Base-by-base conservation (phyloP, 495 filamentous ascomycete genomes). In the Xylaria cubensis region DNA sequence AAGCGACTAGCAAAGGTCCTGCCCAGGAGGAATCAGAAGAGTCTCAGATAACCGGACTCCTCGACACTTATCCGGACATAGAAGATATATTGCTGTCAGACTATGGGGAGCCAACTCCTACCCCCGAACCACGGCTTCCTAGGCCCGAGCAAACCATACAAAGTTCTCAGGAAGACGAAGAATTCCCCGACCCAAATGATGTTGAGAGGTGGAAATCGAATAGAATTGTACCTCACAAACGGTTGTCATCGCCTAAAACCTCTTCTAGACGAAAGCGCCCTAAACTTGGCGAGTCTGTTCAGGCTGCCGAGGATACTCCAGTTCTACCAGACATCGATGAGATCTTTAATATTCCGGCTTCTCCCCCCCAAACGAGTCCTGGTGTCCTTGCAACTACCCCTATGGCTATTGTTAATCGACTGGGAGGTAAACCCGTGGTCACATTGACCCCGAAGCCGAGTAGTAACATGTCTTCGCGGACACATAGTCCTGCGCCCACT, bases 161-260 rank as follows among this genome's bases (percentile, higher is more conserved):
- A 42, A 77, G 74, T 36, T 78, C 76, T 12, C 78, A 78, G 58
- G 64, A 70, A 36, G 75, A 78, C 36, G 76, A 78, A 6, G 77
- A 78, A 66, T 72, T 79, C 39, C 77, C 77, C 7, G 77, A 79
- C 36, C 76, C 74, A 19, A 76, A 76, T 19, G 77, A 79, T 50
- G 17, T 76, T 44, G 58, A 70, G 6, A 79, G 78, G 53, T 79
- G 77, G 77, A 74, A 78, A n/a, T 19, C 71, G 13, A 69, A 65
- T 39, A 74, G 56, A 69, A 63, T 17, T 55, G 26, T 51, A 53
- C 48, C 24, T 61, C 39, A 26, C 44, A 79, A 79, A 62, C 74
- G 77, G 65, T 69, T 44, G 24, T 69, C 76, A 29, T 79, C 77
- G 13, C 74, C 74, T 44, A 76, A 74, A 65, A 61, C 51, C 26